Evolutionary conservation across 768 basidiomycete species (phyloP), one percentile per base, ranked within the genome.

Genomic region (Boletus subcaerulescens): DNA sequence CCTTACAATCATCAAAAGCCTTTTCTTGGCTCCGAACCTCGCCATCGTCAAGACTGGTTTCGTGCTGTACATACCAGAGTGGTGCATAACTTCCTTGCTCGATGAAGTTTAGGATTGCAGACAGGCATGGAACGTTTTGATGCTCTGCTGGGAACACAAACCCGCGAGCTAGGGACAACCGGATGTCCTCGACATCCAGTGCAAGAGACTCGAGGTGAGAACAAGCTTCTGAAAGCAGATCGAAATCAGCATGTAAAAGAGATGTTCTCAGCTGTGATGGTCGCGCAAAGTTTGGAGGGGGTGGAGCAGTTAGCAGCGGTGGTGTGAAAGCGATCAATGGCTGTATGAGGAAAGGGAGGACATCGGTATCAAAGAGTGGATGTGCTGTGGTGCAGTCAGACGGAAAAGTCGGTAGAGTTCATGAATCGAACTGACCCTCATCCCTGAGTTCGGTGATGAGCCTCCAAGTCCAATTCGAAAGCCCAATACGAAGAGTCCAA

Each of bases 391-490:
- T 51, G 22, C 2, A 22, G 29, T 65, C 44, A 61, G 49, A 43
- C 32, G 12, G 3, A 40, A 45, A 42, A 33, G 18, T 31, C 17
- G 8, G 13, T 9, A 14, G 36, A 20, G 36, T 36, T 15, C 8
- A 46, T 47, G 36, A 26, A 14, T 54, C 59, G 76, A 48, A 53
- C 67, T 73, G 58, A 87, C 88, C 77, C 61, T 90, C 87, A 47
- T 89, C 85, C 66, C 82, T 83, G 44, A 91, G 78, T 63, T 87
- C 87, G 7, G 81, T 77, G n/a, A 91, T 80, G 3, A 82, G 78
- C 60, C 85, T 78, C 89, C 90, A 92, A 40, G 83, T 79, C 91
- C 91, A 93, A 43, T 78, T 81, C 3, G 86, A 83, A 29, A 92
- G 73, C 9, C 79, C 79, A 50, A 75, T 79, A 18, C 91, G 82